These are phyloP conservation scores for Ziziphus jujuba DNA, from an alignment of 306 rosid species.

Conservation along the genomic window DNA sequence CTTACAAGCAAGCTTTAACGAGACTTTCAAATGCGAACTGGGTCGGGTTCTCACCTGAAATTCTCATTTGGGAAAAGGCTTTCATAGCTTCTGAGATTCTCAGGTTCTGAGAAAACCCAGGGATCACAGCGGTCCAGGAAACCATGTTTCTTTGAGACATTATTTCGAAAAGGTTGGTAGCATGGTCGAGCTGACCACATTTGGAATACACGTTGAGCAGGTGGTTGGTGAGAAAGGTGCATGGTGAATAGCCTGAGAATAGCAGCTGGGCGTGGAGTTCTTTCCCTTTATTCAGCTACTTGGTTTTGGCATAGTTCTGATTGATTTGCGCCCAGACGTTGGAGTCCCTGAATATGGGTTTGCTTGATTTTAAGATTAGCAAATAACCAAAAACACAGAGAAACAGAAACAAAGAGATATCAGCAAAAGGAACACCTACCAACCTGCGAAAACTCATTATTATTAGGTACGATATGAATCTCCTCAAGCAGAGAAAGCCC, in stretches of 20 bases:
- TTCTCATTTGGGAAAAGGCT: slow-evolving; percentile 41
- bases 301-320: slow-evolving; percentile 44
- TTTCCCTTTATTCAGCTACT: slow-evolving; percentile 50
- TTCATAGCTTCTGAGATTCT: slow-evolving; percentile 40
- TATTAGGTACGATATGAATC: slow-evolving; percentile 68
- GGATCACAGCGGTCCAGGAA: slow-evolving; percentile 59
- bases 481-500: slow-evolving; percentile 72
- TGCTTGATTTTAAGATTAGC: slow-evolving; percentile 3
- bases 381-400: neutral
- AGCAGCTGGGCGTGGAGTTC: slow-evolving; percentile 57
- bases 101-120: slow-evolving; percentile 46
- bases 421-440: neutral
- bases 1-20: slow-evolving; percentile 45
- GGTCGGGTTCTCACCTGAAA: slow-evolving; percentile 33
- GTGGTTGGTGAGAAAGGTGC: slow-evolving; percentile 48
- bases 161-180: slow-evolving; percentile 47
- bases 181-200: slow-evolving; percentile 42
- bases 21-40: slow-evolving; percentile 51
- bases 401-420: neutral
- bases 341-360: slow-evolving; percentile 27
- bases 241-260: slow-evolving; percentile 27
- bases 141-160: slow-evolving; percentile 51
- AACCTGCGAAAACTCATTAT: slow-evolving; percentile 70
- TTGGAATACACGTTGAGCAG: slow-evolving; percentile 46
- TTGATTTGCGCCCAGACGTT: slow-evolving; percentile 31